Evolutionary conservation across 495 filamentous ascomycete species (phyloP).

Genomic region (Aspergillus leporis): DNA sequence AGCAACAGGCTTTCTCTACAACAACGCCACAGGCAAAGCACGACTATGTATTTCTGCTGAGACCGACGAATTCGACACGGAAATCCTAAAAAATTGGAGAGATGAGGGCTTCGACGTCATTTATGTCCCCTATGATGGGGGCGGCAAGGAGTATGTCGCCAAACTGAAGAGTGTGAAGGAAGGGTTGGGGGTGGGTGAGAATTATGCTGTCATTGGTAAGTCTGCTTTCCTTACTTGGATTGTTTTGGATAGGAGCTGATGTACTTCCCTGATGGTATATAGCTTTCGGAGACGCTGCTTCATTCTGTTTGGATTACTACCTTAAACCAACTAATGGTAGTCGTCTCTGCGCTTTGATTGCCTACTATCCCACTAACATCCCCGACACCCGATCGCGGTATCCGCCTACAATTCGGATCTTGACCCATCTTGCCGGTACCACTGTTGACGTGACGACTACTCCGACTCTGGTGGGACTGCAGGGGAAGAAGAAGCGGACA

Average conservation of each 20-base stretch:
- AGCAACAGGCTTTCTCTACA: conserved; percentile 41
- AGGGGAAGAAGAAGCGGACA: conserved; percentile 55
- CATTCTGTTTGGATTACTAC: conserved; percentile 55
- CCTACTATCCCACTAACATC: conserved; percentile 61
- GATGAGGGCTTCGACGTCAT: conserved; percentile 67
- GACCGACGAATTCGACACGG: conserved; percentile 57
- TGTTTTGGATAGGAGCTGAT: neutral
- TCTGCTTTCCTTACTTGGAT: neutral
- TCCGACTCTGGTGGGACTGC: conserved; percentile 61
- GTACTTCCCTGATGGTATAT: neutral
- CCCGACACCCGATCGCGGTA: conserved; percentile 50
- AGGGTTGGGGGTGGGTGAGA: conserved; percentile 48
- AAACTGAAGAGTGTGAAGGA: conserved; percentile 47
- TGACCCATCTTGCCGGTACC: conserved; percentile 56
- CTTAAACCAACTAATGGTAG: conserved; percentile 46
- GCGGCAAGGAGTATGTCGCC: conserved; percentile 53
- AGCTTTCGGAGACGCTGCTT: conserved; percentile 62
- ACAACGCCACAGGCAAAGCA: conserved; percentile 45
- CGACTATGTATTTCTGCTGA: conserved; percentile 66
- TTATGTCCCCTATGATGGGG: conserved; percentile 57
- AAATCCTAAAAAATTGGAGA: conserved; percentile 58
- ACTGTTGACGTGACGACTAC: conserved; percentile 45
- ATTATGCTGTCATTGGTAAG: conserved; percentile 52
- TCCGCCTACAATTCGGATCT: conserved; percentile 47
- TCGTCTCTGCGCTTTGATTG: conserved; percentile 52